Evolutionary conservation across 495 filamentous ascomycete genomes (phyloP).

Genomic region (Hypoxylon fuscum): DNA sequence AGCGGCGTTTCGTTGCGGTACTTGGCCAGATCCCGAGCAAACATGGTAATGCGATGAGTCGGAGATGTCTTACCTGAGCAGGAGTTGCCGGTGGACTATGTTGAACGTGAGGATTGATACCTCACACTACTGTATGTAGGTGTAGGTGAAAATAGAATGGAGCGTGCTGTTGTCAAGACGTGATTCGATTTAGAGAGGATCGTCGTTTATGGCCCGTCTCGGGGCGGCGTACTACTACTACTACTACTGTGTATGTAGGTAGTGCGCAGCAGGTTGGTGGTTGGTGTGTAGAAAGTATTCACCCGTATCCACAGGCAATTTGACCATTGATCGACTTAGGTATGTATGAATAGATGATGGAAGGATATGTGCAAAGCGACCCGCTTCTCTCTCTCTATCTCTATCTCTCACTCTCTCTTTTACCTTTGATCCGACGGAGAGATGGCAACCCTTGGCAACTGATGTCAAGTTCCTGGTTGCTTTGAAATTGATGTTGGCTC

Average conservation of each 20-base stretch:
- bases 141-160: constrained; percentile 23
- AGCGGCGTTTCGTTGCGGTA: constrained; percentile 20
- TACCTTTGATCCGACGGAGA: constrained; percentile 17
- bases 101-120: constrained; percentile 28
- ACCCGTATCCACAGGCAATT: constrained; percentile 30
- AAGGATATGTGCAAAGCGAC: constrained; percentile 21
- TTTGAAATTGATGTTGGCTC: background rate
- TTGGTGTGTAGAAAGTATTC: constrained; percentile 7
- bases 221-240: too few relatives aligned
- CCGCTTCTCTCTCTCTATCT: constrained; percentile 18
- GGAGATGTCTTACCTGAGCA: constrained; percentile 30
- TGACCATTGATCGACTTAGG: constrained; percentile 14
- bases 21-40: constrained; percentile 26
- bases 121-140: constrained; percentile 19
- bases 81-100: constrained; percentile 19
- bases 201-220: constrained; percentile 20
- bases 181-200: constrained; percentile 19
- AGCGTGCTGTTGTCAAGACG: constrained; percentile 13
- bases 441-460: constrained; percentile 17
- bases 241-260: too few relatives aligned
- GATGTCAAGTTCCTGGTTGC: constrained; percentile 2
- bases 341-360: constrained; percentile 7
- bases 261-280: constrained; percentile 2
- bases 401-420: constrained; percentile 11
- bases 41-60: constrained; percentile 21